A percentile compares a stretch with the other conserved stretches of the same genome.
phyloP scores from a whole-genome alignment of 1,139 yeast genomes.

The Saccharomyces hybrid region DNA sequence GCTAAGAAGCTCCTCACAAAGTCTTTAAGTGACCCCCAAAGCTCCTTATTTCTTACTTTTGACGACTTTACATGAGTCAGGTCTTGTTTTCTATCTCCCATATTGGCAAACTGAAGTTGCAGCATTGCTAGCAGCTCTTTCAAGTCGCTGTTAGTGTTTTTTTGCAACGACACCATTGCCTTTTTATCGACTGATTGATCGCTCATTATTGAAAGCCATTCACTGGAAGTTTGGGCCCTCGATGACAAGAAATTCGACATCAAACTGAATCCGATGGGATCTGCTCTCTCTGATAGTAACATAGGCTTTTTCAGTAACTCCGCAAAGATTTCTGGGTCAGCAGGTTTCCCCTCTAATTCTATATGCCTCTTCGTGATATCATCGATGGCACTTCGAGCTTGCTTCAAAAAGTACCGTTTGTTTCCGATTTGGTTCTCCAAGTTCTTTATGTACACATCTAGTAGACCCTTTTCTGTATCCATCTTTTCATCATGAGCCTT shows the following conservation, averaged over 20 bases:
- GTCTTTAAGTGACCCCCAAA: slow-evolving; percentile 5
- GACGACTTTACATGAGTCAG: not conserved
- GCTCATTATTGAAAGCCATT: slow-evolving; percentile 10
- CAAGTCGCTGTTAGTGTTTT: slow-evolving; percentile 11
- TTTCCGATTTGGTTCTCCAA: slow-evolving; percentile 24
- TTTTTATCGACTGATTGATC: slow-evolving; percentile 6
- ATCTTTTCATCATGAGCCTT: not conserved
- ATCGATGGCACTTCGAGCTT: slow-evolving; percentile 19
- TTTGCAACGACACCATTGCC: slow-evolving; percentile 15
- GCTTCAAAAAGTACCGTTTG: slow-evolving; percentile 23
- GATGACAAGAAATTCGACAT: slow-evolving; percentile 13
- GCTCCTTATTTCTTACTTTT: slow-evolving; percentile 2
- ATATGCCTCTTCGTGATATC: slow-evolving; percentile 4
- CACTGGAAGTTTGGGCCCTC: slow-evolving; percentile 14
- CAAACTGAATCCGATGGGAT: slow-evolving; percentile 28
- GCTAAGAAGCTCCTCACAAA: slow-evolving; percentile 12
- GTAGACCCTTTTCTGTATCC: not conserved
- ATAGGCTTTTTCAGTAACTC: slow-evolving; percentile 22
- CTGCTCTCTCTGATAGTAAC: slow-evolving; percentile 28
- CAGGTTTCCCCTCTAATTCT: not conserved
- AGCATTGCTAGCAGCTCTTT: slow-evolving; percentile 4
- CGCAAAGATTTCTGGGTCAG: not conserved
- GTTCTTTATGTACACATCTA: slow-evolving; percentile 17
- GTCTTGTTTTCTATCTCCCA: not conserved
- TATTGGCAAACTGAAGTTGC: not conserved